Conservation (phyloP, 2,329 filamentous ascomycete genomes). For the Exophiala dermatitidis region DNA sequence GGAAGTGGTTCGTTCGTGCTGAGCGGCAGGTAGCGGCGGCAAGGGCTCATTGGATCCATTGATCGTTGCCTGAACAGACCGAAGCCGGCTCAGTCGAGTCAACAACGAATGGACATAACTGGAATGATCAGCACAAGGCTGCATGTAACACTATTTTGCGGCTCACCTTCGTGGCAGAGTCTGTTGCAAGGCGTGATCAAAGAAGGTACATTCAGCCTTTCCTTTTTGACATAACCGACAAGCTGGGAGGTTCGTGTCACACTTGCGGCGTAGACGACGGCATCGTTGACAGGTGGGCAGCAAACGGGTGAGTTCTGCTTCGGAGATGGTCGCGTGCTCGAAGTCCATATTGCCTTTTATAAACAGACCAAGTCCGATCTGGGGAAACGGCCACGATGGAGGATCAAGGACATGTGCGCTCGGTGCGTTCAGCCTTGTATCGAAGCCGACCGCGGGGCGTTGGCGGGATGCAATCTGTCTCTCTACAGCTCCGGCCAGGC, state of each 20-base stretch:
- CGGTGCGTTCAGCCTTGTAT: slow-evolving; percentile 16
- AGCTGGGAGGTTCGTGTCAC: slow-evolving; percentile 28
- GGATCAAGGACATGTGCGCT: slow-evolving; percentile 23
- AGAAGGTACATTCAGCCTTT: slow-evolving; percentile 29
- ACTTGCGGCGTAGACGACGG: slow-evolving; percentile 28
- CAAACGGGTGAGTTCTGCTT: slow-evolving; percentile 27
- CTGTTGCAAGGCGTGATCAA: slow-evolving; percentile 29
- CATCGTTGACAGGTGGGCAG: slow-evolving; percentile 28
- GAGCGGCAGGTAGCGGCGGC: slow-evolving; percentile 6
- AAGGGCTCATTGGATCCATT: slow-evolving; percentile 15
- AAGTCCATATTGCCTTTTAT: slow-evolving; percentile 19
- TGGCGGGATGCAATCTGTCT: not conserved
- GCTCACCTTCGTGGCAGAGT: slow-evolving; percentile 27
- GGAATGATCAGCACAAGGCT: not conserved
- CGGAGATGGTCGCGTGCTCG: slow-evolving; percentile 26
- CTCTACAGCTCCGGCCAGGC: not conserved
- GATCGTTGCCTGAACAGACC: slow-evolving; percentile 24
- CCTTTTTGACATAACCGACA: slow-evolving; percentile 29
- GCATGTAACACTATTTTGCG: not conserved
- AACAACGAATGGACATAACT: slow-evolving; percentile 28
- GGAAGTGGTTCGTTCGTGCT: slow-evolving; percentile 15
- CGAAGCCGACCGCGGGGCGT: not conserved
- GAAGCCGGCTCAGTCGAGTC: slow-evolving; percentile 23
- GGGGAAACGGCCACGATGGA: slow-evolving; percentile 7
- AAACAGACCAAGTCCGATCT: slow-evolving; percentile 21